A percentile compares a stretch with the other conserved stretches of the same genome.
phyloP scores from a whole-genome alignment of 106 monocot species.

The Dioscorea dumetorum region DNA sequence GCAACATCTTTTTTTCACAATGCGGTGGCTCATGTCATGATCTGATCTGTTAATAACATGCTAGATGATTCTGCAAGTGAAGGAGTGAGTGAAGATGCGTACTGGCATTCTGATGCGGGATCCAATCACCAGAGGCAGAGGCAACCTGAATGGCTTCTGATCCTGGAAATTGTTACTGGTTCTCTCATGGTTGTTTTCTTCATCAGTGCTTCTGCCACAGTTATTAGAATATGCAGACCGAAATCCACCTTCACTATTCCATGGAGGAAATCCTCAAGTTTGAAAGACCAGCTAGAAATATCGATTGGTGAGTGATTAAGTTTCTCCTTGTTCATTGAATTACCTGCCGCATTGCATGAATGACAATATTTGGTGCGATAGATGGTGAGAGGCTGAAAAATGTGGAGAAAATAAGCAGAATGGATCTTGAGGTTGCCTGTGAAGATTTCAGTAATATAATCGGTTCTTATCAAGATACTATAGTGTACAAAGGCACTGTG shows the following conservation, averaged over 20 bases:
- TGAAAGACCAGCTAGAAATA: slow-evolving; percentile 30
- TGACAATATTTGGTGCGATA: slow-evolving; percentile 9
- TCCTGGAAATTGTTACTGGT: slow-evolving; percentile 66
- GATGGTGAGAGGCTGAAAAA: slow-evolving; percentile 53
- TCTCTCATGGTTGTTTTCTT: slow-evolving; percentile 30
- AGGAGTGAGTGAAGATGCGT: neutral
- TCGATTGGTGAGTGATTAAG: slow-evolving; percentile 43
- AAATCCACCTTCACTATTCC: slow-evolving; percentile 25
- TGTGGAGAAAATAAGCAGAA: slow-evolving; percentile 50
- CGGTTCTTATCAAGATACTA: slow-evolving; percentile 59
- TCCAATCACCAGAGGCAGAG: slow-evolving; percentile 19
- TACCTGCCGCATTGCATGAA: neutral
- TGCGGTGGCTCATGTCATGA: no score
- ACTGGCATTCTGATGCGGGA: slow-evolving; percentile 8
- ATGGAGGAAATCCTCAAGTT: slow-evolving; percentile 36
- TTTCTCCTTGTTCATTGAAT: neutral
- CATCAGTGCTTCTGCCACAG: slow-evolving; percentile 12
- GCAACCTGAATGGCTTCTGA: slow-evolving; percentile 77
- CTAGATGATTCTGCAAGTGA: slow-evolving; percentile 4
- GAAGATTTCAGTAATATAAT: slow-evolving; percentile 99
- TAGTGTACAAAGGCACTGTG: slow-evolving; percentile 84
- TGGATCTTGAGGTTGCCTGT: slow-evolving; percentile 82
- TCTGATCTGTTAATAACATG: no score
- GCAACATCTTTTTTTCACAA: no score
- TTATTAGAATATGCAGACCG: slow-evolving; percentile 28